phyloP scores from a whole-genome alignment of 768 basidiomycete genomes.

The Hericium alpestre region DNA sequence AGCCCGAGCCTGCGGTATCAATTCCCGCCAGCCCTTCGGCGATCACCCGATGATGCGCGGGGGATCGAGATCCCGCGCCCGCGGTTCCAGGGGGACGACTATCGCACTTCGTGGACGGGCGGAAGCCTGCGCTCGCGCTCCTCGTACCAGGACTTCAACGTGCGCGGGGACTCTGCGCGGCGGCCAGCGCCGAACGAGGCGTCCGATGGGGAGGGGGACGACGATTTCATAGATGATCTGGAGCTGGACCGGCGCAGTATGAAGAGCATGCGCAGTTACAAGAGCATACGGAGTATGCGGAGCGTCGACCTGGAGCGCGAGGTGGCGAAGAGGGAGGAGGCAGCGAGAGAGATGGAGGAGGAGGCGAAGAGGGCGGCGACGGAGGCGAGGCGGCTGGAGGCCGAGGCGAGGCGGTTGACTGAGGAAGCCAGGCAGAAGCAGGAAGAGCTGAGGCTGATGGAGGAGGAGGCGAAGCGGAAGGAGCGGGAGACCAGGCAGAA shows the following conservation, averaged over 20 bases:
- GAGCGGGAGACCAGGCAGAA: conserved; percentile 14
- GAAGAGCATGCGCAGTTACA: conserved; percentile 6
- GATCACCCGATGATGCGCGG: conserved; percentile 12
- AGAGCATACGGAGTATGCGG: conserved; percentile 7
- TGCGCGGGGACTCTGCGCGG: conserved; percentile 8
- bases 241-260: conserved; percentile 6
- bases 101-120: conserved; percentile 6
- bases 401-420: conserved; percentile 17
- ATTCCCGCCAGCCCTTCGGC: background rate
- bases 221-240: conserved; percentile 6
- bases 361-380: conserved; percentile 16
- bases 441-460: conserved; percentile 15
- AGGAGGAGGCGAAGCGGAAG: conserved; percentile 14
- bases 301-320: conserved; percentile 14
- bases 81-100: conserved; percentile 5
- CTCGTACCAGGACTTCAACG: conserved; percentile 6
- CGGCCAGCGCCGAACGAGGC: conserved; percentile 1
- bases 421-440: conserved; percentile 14
- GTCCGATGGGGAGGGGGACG: conserved; percentile 8
- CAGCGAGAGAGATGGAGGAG: conserved; percentile 7
- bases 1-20: background rate
- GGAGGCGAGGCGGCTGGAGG: conserved; percentile 22
- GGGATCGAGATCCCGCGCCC: conserved; percentile 11
- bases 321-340: conserved; percentile 9
- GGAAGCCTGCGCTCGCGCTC: conserved; percentile 11